Percentiles rank a stretch among this genome's conserved stretches.
These are phyloP conservation scores for Cercospora citrullina DNA, from an alignment of 2,329 filamentous ascomycete genomes.

Conservation along the genomic window DNA sequence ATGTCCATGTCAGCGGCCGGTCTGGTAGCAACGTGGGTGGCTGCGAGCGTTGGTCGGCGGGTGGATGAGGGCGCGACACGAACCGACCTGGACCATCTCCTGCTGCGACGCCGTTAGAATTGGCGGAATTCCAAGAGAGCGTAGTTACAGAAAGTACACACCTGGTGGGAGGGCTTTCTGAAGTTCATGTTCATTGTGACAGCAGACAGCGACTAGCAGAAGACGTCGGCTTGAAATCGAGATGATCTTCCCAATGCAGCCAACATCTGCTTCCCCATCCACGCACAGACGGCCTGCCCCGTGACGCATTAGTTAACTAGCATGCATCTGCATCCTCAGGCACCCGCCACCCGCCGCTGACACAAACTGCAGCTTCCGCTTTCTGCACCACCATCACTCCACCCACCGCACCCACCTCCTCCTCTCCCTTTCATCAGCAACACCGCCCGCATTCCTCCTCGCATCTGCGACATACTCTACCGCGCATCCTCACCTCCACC, in stretches of 20 bases:
- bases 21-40: neutral
- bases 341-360: neutral
- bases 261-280: neutral
- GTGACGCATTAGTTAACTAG: constrained; percentile 1
- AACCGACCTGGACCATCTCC: constrained; percentile 99
- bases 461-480: constrained; percentile 21
- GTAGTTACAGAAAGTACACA: constrained; percentile 32
- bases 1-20: constrained; percentile 43
- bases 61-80: constrained; percentile 46
- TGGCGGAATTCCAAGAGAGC: neutral
- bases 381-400: neutral
- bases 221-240: constrained; percentile 77
- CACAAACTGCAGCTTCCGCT: constrained; percentile 3
- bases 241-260: neutral
- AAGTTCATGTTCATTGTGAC: constrained; percentile 62
- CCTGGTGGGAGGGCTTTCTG: constrained; percentile 47
- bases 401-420: neutral
- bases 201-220: constrained; percentile 72
- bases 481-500: neutral
- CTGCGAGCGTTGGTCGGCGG: constrained; percentile 3
- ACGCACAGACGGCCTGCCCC: neutral
- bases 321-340: neutral
- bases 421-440: neutral
- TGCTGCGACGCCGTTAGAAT: constrained; percentile 43
- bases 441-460: neutral